Evolutionary conservation across 257 asterid species (phyloP), one percentile per base, ranked within the genome.

Genomic region (Lithospermum erythrorhizon): DNA sequence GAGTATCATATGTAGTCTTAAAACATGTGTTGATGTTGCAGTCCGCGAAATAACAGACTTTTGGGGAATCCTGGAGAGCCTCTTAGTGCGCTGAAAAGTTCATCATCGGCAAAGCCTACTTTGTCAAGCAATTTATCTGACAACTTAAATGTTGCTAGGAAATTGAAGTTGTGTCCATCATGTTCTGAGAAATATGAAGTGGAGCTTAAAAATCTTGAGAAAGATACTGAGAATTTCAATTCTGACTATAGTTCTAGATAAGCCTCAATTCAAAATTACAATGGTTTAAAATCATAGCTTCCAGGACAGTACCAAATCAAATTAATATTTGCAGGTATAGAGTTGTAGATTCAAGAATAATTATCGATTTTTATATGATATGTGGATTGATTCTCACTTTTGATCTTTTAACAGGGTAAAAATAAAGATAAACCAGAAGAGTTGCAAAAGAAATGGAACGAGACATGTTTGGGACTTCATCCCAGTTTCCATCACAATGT

Each of bases 361-460:
- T 32, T 9, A 52, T 52, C 11, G 10, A 9, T 21, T 55, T 55
- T 2, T 4, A 21, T 7, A 32, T 22, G 18, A 45, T 54, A 22
- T 24, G 30, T 48, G 47, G 48, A 49, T 62, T 77, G 45, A 66
- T 65, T 27, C 16, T 63, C 62, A 27, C 49, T 18, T 0, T 37
- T 53, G 17, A 21, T 61, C 17, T 23, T 9, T 70, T 70, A 55
- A 41, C 82, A 90, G 97, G 72, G 62, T 2, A 82, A 81, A 70
- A 87, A 75, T 69, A 75, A 66, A 61, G 87, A 75, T 57, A 84
- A 80, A 76, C 69, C 75, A 68, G 83, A 77, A 62, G 93, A 83
- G 47, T 71, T 87, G 65, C 93, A 84, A 71, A 87, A 81, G 71
- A 84, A 84, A 69, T 86, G 94, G 97, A 77, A 78, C 29, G 93